Evolutionary conservation across 2,329 filamentous ascomycete species (phyloP).

Genomic region (Coniella lustricola): DNA sequence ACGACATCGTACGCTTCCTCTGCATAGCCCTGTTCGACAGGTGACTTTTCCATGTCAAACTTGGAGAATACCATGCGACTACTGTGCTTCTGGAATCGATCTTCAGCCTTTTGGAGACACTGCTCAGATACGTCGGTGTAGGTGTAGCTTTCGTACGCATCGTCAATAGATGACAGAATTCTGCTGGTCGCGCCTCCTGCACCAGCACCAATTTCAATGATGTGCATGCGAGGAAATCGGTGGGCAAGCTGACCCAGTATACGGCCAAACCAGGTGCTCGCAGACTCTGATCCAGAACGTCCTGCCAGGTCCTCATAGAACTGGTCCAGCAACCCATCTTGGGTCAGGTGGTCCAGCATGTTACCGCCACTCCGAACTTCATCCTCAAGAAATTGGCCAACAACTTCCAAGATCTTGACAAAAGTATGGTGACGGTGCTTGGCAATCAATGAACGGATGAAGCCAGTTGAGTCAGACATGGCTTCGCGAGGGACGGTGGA

Average conservation of each 20-base stretch:
- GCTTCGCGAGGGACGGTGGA: slow-evolving; percentile 3
- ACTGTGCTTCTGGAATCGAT: background rate
- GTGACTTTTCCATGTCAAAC: slow-evolving; percentile 24
- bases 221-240: slow-evolving; percentile 23
- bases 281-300: background rate
- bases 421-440: slow-evolving; percentile 11
- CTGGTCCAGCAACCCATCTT: slow-evolving; percentile 24
- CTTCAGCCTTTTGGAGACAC: slow-evolving; percentile 28
- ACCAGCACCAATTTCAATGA: slow-evolving; percentile 33
- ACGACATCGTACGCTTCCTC: slow-evolving; percentile 24
- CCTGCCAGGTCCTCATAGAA: slow-evolving; percentile 19
- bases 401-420: slow-evolving; percentile 4
- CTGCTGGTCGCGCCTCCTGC: slow-evolving; percentile 31
- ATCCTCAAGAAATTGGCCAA: slow-evolving; percentile 21
- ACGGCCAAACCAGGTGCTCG: background rate
- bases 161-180: slow-evolving; percentile 26
- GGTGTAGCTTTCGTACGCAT: slow-evolving; percentile 30
- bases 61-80: slow-evolving; percentile 7
- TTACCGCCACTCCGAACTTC: slow-evolving; percentile 23
- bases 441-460: slow-evolving; percentile 5
- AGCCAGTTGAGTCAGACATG: slow-evolving; percentile 2
- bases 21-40: slow-evolving; percentile 25
- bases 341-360: background rate
- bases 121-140: slow-evolving; percentile 35
- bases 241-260: slow-evolving; percentile 25